Base-by-base conservation (phyloP, 2,329 filamentous ascomycete genomes). In the Scortechinia acanthostroma region DNA sequence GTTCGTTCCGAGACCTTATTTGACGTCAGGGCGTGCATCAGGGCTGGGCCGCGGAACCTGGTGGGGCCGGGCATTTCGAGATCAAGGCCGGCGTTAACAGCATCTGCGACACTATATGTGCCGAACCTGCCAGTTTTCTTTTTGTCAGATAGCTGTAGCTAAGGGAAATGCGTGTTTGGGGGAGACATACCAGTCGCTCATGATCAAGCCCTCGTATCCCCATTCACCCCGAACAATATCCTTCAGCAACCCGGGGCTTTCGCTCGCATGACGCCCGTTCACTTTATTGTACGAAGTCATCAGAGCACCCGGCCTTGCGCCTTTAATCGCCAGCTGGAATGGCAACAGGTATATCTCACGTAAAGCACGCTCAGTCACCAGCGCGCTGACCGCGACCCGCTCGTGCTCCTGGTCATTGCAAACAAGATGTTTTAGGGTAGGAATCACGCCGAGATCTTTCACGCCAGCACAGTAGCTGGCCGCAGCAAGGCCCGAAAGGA, bases 271-370 rank as follows among this genome's bases (percentile, higher is more conserved):
- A 6, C 62, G 66, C 30, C 76, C 76, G 50, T 80, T 80, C 47
- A 80, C 65, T 40, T 75, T 74, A 47, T 78, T 80, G 53, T 80
- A 80, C 14, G 65, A 70, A 4, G 75, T 78, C 76, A 80, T 80
- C 51, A 80, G 68, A 15, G 73, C 69, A 3, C 64, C 71, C 0
- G 76, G 76, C 22, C 66, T 59, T 2, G 71, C 59, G 49, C 76
- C 70, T 20, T 71, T 65, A 17, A 78, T 68, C 4, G 71, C 69
- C 35, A 80, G 63, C 60, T 79, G 74, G 55, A 80, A 80, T 1
- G 76, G 74, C 43, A 77, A 62, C 5, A 74, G 58, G 51, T 80
- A 80, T 40, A 80, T 73, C 62, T 80, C 76, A 23, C 77, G 69
- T 46, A 80, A 59, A 10, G 76, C 74, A 20, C 76, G 66, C 51